Evolutionary conservation across 78 protist genomes (phyloP), one percentile per base, ranked within the genome.

Genomic region (Tieghemostelium lacteum): DNA sequence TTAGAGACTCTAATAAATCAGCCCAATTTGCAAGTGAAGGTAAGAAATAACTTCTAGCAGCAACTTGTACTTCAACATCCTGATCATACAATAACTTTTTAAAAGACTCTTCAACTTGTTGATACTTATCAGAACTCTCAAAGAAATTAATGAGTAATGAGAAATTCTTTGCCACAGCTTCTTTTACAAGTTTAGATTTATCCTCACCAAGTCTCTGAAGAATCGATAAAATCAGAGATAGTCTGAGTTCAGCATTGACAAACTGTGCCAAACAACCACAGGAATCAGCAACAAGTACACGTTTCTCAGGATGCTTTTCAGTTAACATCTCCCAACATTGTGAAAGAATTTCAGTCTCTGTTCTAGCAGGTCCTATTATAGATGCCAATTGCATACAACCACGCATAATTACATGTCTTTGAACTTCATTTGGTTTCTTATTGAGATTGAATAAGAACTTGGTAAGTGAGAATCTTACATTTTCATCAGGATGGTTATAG

Each of bases 221-320:
- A 6, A 89, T 89, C 4, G 94, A 89, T 6, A 80, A 36, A 39
- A 89, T 75, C 22, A 89, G 45, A 12, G 83, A 70, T 4, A 83
- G 45, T 31, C 95, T 28, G 4, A 92, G 31, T 3, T 92, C 95
- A 4, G 86, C 57, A 50, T 73, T 75, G 39, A 75, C 88, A 65
- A 73, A 92, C 42, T 85, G 89, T 37, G 95, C 89, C 31, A 92
- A 28, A 37, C 85, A 73, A 50, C 95, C 95, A 33, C 95, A 92
- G 0, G 75, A 31, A 45, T 92, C 95, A 0, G 87, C 95, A 1
- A 92, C 95, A 1, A 92, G 36, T 6, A 76, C 65, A n/a, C 95
- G 31, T n/a, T 88, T 62, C 60, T 92, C 95, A 20, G 77, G 76
- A 29, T 92, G 62, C 37, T 92, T 92, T 29, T 75, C 87, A 10